phyloP scores from a whole-genome alignment of 345 rosid species.

The Tarenaya hassleriana region DNA sequence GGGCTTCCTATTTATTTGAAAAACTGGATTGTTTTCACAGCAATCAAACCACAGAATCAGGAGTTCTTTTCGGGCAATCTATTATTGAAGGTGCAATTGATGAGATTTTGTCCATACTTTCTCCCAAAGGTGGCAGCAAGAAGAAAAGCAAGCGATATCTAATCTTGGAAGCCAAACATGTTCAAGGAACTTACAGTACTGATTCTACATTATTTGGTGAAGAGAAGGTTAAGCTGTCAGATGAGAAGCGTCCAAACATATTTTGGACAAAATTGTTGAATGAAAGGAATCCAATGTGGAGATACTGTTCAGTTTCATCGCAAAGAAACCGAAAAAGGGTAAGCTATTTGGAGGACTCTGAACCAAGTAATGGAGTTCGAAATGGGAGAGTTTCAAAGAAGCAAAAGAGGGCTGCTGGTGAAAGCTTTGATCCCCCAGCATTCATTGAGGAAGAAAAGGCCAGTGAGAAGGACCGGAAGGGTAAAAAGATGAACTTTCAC shows the following conservation, averaged over 20 bases:
- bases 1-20: slow-evolving; percentile 55
- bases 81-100: slow-evolving; percentile 36
- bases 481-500: slow-evolving; percentile 31
- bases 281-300: slow-evolving; percentile 69
- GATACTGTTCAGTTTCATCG: slow-evolving; percentile 41
- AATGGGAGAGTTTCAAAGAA: slow-evolving; percentile 41
- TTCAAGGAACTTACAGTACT: slow-evolving; percentile 42
- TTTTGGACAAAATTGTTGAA: slow-evolving; percentile 69
- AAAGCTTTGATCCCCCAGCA: slow-evolving; percentile 26
- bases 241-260: slow-evolving; percentile 48
- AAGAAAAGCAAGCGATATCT: slow-evolving; percentile 30
- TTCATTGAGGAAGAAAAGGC: slow-evolving; percentile 24
- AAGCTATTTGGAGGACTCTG: slow-evolving; percentile 29
- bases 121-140: slow-evolving; percentile 34
- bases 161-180: slow-evolving; percentile 53
- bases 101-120: slow-evolving; percentile 49
- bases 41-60: slow-evolving; percentile 23
- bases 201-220: slow-evolving; percentile 54
- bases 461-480: slow-evolving; percentile 31
- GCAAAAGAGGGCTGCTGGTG: slow-evolving; percentile 40
- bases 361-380: slow-evolving; percentile 27
- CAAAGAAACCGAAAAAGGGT: slow-evolving; percentile 69
- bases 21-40: slow-evolving; percentile 60
- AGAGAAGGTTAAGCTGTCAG: slow-evolving; percentile 34
- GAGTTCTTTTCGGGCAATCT: slow-evolving; percentile 29